A percentile compares a stretch with the other conserved stretches of the same genome.
Conservation (phyloP, 331 rosid species). For the Malus hybrid region DNA sequence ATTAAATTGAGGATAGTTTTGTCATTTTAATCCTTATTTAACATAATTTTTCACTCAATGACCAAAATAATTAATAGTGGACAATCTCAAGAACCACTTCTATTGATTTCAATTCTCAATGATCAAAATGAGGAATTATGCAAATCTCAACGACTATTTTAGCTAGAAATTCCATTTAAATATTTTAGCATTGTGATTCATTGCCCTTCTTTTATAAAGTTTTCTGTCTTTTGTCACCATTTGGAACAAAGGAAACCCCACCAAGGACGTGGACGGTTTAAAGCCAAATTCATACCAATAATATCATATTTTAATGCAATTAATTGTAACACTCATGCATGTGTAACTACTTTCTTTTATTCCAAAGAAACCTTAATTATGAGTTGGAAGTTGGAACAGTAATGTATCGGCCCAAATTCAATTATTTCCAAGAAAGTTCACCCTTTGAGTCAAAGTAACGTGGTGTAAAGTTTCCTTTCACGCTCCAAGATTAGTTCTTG, state of each 20-base stretch:
- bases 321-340: not conserved
- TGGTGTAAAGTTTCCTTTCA: too few relatives aligned
- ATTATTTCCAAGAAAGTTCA: not conserved
- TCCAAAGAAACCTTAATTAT: not conserved
- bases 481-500: too few relatives aligned
- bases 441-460: too few relatives aligned
- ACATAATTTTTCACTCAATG: too few relatives aligned
- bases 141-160: too few relatives aligned
- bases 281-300: not conserved
- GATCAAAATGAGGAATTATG: rapidly evolving
- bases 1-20: too few relatives aligned
- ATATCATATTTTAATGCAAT: not conserved
- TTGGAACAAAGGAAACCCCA: slow-evolving; percentile 3
- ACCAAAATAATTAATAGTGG: too few relatives aligned
- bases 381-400: not conserved
- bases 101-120: too few relatives aligned
- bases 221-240: not conserved
- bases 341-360: not conserved
- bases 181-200: not conserved
- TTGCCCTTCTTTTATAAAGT: not conserved
- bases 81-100: too few relatives aligned
- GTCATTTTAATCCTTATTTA: too few relatives aligned
- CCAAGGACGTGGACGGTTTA: not conserved
- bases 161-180: not conserved
- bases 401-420: not conserved